Conservation (phyloP, 2,329 filamentous ascomycete species). For the Orbilia oligospora region DNA sequence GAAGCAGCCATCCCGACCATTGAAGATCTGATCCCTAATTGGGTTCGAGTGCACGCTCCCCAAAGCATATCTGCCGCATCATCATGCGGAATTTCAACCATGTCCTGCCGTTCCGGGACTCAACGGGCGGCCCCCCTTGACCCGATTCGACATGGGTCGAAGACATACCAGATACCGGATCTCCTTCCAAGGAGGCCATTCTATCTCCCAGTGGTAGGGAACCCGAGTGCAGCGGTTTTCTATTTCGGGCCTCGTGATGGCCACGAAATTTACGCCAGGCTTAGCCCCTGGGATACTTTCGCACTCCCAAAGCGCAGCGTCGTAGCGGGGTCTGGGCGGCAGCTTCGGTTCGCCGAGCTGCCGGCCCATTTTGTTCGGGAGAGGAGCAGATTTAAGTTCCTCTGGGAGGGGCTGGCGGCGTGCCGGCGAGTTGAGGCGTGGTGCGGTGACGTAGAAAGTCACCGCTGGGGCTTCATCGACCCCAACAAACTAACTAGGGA, state of each 20-base stretch:
- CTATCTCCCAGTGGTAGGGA: background rate
- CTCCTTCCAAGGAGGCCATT: constrained; percentile 2
- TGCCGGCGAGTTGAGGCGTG: background rate
- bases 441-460: constrained; percentile 5
- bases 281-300: background rate
- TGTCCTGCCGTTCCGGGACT: no score
- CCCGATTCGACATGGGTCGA: background rate
- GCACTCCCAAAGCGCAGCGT: background rate
- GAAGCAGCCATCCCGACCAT: background rate
- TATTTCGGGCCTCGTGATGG: constrained; percentile 1
- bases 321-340: constrained; percentile 5
- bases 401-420: background rate
- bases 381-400: background rate
- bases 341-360: constrained; percentile 16
- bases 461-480: constrained; percentile 5
- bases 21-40: background rate
- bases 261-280: background rate
- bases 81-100: background rate
- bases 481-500: background rate
- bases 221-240: background rate
- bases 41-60: background rate
- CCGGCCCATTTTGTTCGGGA: background rate
- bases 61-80: background rate
- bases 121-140: background rate
- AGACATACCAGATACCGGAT: background rate